Conservation (phyloP, 2,329 filamentous ascomycete genomes). For the Sclerotinia spermophila region DNA sequence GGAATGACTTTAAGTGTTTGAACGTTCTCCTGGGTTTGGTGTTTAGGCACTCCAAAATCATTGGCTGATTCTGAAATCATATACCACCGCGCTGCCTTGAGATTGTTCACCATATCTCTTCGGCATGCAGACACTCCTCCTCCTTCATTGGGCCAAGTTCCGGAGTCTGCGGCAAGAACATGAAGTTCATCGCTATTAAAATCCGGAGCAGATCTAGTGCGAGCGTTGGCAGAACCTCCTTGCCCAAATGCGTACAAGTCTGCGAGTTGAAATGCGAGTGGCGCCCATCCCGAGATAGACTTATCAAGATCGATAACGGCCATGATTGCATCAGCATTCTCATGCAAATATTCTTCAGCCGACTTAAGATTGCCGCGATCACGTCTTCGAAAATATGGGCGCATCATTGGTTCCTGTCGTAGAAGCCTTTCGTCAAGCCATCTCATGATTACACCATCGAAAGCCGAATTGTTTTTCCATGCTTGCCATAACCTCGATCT, state of each 20-base stretch:
- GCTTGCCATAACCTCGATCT: conserved; percentile 45
- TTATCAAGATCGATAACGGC: conserved; percentile 35
- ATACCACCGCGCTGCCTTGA: conserved; percentile 47
- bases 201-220: conserved; percentile 35
- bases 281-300: conserved; percentile 32
- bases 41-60: conserved; percentile 48
- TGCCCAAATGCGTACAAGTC: conserved; percentile 39
- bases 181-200: conserved; percentile 37
- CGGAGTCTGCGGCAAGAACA: conserved; percentile 40
- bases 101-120: conserved; percentile 48
- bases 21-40: conserved; percentile 49
- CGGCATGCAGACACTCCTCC: conserved; percentile 50
- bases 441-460: conserved; percentile 46
- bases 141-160: conserved; percentile 36
- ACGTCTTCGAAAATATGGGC: conserved; percentile 40
- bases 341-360: conserved; percentile 42
- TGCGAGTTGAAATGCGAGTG: conserved; percentile 37
- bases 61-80: conserved; percentile 51
- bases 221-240: conserved; percentile 37
- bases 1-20: conserved; percentile 48
- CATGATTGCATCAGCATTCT: conserved; percentile 33
- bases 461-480: conserved; percentile 44
- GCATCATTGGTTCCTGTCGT: conserved; percentile 41
- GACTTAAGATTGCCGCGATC: conserved; percentile 39
- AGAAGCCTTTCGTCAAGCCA: conserved; percentile 47